Evolutionary conservation across 2,329 filamentous ascomycete species (phyloP), one percentile per base, ranked within the genome.

Genomic region (Alternaria solani): DNA sequence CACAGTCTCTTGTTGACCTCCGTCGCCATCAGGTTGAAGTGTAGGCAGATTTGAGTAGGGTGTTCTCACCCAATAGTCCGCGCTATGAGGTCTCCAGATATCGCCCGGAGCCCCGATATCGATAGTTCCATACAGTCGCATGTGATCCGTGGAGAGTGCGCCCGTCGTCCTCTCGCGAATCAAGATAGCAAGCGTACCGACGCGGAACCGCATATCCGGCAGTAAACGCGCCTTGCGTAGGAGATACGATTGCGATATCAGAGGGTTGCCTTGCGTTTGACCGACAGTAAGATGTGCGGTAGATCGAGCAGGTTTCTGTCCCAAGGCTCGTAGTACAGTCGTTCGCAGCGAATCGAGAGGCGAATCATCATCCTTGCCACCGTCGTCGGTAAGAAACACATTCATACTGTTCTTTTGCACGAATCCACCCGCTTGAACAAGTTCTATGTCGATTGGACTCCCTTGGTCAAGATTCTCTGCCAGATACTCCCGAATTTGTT

Each of bases 211-310:
- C 2, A 88, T 23, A 0, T 74, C 62, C 0, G 85, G 81, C 16
- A 89, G 64, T 6, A 84, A 70, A 3, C 77, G 75, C 5, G 83
- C 81, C 66, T 89, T 89, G 20, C 84, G 78, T 4, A 86, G 59
- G 5, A 89, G 72, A 34, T 83, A 85, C 7, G 82, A 77, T 60
- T 86, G 83, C n/a, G 81, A 75, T 18, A 81, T 78, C 5, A 79
- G 75, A 5, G 77, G 70, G 9, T 77, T 66, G 25, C 86, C 81
- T 36, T 84, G 80, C 42, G 81, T 86, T 67, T 90, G 88, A 0
- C 85, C 88, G 25, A 90, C 76, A 0, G 87, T 90, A 75, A 91
- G 75, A 71, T 90, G 88, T 75, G 56, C 86, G 70, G 34, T 70
- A 44, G 56, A 66, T 23, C 55, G 44, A 20, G 55, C 56, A 32